Percentiles rank a stretch among this genome's conserved stretches.
Evolutionary conservation across 371 early-diverging fungal species (phyloP).

Genomic region (Conidiobolus coronatus): DNA sequence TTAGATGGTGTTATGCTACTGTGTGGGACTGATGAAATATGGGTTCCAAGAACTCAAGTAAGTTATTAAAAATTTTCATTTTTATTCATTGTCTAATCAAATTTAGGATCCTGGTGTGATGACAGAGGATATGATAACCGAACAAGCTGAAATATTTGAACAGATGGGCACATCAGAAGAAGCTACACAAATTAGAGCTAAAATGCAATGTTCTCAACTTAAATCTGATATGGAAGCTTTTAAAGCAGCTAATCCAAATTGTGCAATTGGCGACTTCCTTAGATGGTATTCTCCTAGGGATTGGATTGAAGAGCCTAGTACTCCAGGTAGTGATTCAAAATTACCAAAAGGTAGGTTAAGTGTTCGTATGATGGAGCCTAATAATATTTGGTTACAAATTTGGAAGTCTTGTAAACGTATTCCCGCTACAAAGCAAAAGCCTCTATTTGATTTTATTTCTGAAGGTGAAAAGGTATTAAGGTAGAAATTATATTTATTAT

Average conservation of each 20-base stretch:
- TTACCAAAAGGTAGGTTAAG: conserved; percentile 28
- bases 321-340: conserved; percentile 2
- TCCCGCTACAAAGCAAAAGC: conserved; percentile 47
- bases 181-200: conserved; percentile 47
- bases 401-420: conserved; percentile 47
- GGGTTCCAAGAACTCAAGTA: conserved; percentile 49
- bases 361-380: conserved; percentile 50
- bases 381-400: conserved; percentile 68
- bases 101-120: conserved; percentile 45
- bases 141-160: conserved; percentile 53
- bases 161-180: conserved; percentile 43
- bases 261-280: conserved; percentile 69
- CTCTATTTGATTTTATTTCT: conserved; percentile 42
- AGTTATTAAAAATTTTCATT: conserved; percentile 1
- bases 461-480: conserved; percentile 37
- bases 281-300: conserved; percentile 90
- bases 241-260: conserved; percentile 30
- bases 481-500: background rate
- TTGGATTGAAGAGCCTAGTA: conserved; percentile 18
- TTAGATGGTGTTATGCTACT: conserved; percentile 19
- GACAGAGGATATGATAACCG: conserved; percentile 75
- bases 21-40: conserved; percentile 27
- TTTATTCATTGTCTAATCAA: background rate
- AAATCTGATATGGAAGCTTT: conserved; percentile 37
- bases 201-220: conserved; percentile 56